phyloP scores from a whole-genome alignment of 805 yeast genomes.

The Starmera pachycereana region DNA sequence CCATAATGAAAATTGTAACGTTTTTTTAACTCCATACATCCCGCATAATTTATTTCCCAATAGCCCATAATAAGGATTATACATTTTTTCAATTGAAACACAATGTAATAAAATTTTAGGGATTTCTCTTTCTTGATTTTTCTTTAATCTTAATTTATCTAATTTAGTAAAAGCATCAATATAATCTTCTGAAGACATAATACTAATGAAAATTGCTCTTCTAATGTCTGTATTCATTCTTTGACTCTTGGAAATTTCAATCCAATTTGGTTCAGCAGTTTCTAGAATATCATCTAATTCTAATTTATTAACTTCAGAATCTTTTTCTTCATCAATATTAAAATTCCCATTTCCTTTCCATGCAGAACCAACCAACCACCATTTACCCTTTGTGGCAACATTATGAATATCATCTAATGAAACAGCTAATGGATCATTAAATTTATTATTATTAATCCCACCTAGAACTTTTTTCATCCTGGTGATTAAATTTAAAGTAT shows the following conservation, averaged over 20 bases:
- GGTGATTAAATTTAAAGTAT: constrained; percentile 39
- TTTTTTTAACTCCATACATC: constrained; percentile 63
- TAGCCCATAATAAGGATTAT: constrained; percentile 83
- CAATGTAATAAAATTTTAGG: constrained; percentile 83
- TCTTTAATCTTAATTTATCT: constrained; percentile 70
- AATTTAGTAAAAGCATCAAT: constrained; percentile 77
- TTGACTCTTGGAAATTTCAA: constrained; percentile 73
- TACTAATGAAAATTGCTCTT: constrained; percentile 84
- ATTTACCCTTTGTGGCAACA: constrained; percentile 77
- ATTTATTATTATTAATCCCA: constrained; percentile 32
- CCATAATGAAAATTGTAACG: constrained; percentile 88
- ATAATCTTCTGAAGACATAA: constrained; percentile 92
- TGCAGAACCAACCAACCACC: constrained; percentile 99
- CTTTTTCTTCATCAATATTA: constrained; percentile 13
- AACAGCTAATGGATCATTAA: constrained; percentile 74
- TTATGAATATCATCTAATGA: constrained; percentile 70
- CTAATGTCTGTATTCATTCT: constrained; percentile 95
- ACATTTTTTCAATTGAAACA: constrained; percentile 68
- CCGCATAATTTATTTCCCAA: constrained; percentile 72
- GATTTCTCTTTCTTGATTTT: constrained; percentile 75
- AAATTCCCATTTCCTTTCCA: constrained; percentile 63
- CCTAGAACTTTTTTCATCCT: constrained; percentile 60
- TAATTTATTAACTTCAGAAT: constrained; percentile 2
- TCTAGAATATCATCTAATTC: constrained; percentile 10
- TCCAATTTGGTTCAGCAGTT: constrained; percentile 61